phyloP scores from a whole-genome alignment of 2,329 filamentous ascomycete genomes.

The Rhytidhysteron rufulum region DNA sequence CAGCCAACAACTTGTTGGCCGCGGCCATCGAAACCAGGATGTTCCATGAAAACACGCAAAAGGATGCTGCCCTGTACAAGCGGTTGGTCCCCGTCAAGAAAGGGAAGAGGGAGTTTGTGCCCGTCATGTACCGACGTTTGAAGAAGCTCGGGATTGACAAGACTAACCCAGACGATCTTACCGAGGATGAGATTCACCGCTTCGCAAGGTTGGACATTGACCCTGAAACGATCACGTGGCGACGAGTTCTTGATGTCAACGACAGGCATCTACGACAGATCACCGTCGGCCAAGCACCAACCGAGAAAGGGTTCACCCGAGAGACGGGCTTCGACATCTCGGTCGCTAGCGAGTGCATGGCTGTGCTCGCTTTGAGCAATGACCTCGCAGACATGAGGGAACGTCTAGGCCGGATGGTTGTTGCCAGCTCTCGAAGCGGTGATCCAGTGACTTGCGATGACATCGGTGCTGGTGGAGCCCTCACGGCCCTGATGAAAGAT shows the following conservation, averaged over 20 bases:
- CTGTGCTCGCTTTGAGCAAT: conserved; percentile 90
- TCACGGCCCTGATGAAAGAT: conserved; percentile 95
- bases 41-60: conserved; percentile 96
- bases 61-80: conserved; percentile 81
- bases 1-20: conserved; percentile 93
- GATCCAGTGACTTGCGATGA: conserved; percentile 96
- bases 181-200: conserved; percentile 77
- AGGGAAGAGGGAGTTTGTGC: conserved; percentile 79
- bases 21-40: conserved; percentile 97
- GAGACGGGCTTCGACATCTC: conserved; percentile 97
- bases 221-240: conserved; percentile 95
- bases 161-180: conserved; percentile 87
- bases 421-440: conserved; percentile 78
- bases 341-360: conserved; percentile 97
- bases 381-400: conserved; percentile 85
- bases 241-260: conserved; percentile 93
- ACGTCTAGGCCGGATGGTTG: conserved; percentile 90
- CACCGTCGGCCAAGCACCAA: conserved; percentile 81
- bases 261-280: conserved; percentile 89
- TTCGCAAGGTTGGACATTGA: conserved; percentile 97
- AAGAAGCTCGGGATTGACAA: conserved; percentile 96
- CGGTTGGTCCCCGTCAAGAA: conserved; percentile 87
- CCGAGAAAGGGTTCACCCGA: conserved; percentile 83
- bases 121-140: conserved; percentile 86
- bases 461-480: conserved; percentile 83